Evolutionary conservation across 192 early-diverging fungal genomes (phyloP).

Genomic region (Coemansia sp.): DNA sequence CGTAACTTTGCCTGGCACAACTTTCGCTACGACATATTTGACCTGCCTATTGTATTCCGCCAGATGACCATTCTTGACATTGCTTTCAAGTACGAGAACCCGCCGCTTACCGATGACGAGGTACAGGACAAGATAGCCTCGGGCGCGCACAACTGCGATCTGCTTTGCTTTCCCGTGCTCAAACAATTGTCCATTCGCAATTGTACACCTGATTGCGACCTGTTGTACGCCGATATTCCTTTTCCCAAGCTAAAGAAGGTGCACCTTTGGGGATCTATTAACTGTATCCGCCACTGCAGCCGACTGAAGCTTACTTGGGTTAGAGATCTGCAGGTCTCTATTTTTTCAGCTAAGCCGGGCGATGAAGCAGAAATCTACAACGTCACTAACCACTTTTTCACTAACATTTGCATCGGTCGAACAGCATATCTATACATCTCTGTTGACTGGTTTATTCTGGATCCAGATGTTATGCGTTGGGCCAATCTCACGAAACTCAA

Average conservation of each 20-base stretch:
- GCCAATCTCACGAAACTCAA: not conserved
- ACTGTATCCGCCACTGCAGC: not conserved
- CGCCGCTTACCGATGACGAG: not conserved
- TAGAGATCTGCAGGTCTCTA: not conserved
- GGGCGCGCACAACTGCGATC: not conserved
- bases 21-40: not conserved
- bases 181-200: not conserved
- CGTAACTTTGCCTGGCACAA: not conserved
- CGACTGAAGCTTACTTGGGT: slow-evolving; percentile 3
- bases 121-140: not conserved
- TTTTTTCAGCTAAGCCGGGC: not conserved
- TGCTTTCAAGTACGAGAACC: not conserved
- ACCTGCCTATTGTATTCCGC: not conserved
- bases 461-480: not conserved
- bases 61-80: not conserved
- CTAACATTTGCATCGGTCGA: not conserved
- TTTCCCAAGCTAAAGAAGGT: not conserved
- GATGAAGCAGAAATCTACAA: not conserved
- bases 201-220: slow-evolving; percentile 4
- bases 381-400: slow-evolving; percentile 1
- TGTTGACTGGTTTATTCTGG: not conserved
- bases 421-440: not conserved
- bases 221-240: not conserved
- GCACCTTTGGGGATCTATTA: not conserved
- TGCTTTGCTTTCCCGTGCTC: not conserved